Conservation (phyloP, 192 early-diverging fungal genomes). For the Dissophora globulifera region DNA sequence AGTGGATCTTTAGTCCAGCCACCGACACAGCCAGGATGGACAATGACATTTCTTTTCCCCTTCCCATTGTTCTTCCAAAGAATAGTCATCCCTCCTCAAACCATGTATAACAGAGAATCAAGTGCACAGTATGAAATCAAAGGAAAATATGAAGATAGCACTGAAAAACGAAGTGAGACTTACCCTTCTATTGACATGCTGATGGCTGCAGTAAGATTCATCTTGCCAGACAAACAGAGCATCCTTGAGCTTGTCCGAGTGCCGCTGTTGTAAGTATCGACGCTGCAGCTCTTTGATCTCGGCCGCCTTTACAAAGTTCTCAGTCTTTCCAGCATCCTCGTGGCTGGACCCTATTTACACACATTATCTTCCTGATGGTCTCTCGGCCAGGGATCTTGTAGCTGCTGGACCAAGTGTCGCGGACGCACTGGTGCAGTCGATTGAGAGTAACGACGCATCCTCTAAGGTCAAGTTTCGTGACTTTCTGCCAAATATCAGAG, state of each 20-base stretch:
- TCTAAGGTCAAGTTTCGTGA: neutral
- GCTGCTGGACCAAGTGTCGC: neutral
- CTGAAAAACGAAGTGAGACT: no score
- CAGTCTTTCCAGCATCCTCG: constrained; percentile 3
- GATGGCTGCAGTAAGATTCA: constrained; percentile 11
- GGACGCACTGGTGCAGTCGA: constrained; percentile 5
- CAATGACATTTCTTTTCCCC: neutral
- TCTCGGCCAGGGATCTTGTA: neutral
- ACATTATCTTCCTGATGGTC: constrained; percentile 11
- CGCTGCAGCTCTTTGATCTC: constrained; percentile 8
- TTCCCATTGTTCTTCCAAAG: neutral
- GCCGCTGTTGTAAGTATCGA: constrained; percentile 11
- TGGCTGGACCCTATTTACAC: constrained; percentile 1
- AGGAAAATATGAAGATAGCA: no score
- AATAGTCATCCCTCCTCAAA: neutral
- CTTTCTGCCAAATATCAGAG: neutral
- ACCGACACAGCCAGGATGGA: constrained; percentile 4
- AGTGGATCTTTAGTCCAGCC: constrained; percentile 4
- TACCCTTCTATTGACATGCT: constrained; percentile 7
- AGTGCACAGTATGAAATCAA: neutral
- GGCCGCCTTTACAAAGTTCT: constrained; percentile 14
- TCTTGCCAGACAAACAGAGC: constrained; percentile 17
- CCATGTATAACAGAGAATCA: no score
- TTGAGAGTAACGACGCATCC: constrained; percentile 6
- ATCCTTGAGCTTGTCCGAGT: constrained; percentile 17